These are phyloP conservation scores for Zygoascus biomembranicola DNA, from an alignment of 805 yeast genomes.

Conservation along the genomic window DNA sequence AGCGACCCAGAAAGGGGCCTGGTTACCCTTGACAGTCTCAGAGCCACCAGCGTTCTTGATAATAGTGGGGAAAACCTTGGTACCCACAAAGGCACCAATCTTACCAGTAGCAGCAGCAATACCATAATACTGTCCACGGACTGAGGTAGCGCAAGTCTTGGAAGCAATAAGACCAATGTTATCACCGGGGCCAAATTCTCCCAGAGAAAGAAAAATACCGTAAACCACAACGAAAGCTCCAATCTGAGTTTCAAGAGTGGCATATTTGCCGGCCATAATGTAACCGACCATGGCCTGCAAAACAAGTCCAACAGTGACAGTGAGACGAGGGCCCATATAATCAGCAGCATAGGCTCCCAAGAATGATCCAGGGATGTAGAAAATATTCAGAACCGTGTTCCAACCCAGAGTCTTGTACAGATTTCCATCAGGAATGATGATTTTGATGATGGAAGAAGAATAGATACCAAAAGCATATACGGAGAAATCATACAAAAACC, in stretches of 20 bases:
- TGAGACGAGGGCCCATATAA: constrained; percentile 82
- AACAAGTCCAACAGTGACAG: constrained; percentile 59
- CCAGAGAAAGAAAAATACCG: constrained; percentile 79
- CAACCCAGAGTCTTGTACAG: constrained; percentile 78
- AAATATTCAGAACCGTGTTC: constrained; percentile 81
- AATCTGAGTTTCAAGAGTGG: constrained; percentile 46
- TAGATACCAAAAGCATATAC: constrained; percentile 82
- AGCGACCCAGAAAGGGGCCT: constrained; percentile 76
- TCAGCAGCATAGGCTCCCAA: constrained; percentile 83
- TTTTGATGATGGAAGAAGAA: constrained; percentile 60
- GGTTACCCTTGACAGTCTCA: constrained; percentile 45
- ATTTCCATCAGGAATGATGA: constrained; percentile 51
- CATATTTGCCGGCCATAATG: constrained; percentile 69
- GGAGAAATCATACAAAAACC: constrained; percentile 90
- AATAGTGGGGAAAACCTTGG: constrained; percentile 80
- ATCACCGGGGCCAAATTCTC: constrained; percentile 94
- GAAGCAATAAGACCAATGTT: constrained; percentile 83
- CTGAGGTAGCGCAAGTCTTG: constrained; percentile 76
- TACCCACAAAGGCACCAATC: constrained; percentile 87
- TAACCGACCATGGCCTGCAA: constrained; percentile 74
- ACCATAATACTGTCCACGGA: constrained; percentile 87
- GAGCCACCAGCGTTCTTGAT: constrained; percentile 49
- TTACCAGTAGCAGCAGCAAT: constrained; percentile 89
- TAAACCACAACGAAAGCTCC: constrained; percentile 79
- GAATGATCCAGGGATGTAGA: constrained; percentile 85